A percentile compares a stretch with the other conserved stretches of the same genome.
Conservation (phyloP, 2,329 filamentous ascomycete species). For the Dactylellina leptospora region DNA sequence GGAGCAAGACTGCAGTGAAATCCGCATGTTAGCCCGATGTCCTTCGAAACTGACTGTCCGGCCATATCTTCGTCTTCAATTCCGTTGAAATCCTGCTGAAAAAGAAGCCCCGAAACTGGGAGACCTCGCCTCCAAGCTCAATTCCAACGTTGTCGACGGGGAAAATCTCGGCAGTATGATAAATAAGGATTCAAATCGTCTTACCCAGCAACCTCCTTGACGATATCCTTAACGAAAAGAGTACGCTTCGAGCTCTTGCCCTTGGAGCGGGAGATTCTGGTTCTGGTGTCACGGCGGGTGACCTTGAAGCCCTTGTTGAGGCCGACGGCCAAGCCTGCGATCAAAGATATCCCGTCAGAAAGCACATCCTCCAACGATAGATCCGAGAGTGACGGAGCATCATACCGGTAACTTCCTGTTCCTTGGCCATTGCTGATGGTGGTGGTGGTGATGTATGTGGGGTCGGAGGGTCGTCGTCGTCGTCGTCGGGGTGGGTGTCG, state of each 20-base stretch:
- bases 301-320: conserved; percentile 72
- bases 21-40: conserved; percentile 19
- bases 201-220: conserved; percentile 97
- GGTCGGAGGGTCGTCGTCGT: conserved; percentile 8
- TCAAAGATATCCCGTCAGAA: conserved; percentile 43
- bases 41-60: too few relatives aligned
- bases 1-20: conserved; percentile 73
- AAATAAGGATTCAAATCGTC: conserved; percentile 59
- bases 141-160: not conserved
- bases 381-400: not conserved
- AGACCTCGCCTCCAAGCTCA: too few relatives aligned
- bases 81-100: not conserved
- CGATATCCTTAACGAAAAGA: conserved; percentile 93
- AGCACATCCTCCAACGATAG: conserved; percentile 5
- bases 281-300: conserved; percentile 79
- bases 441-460: conserved; percentile 14
- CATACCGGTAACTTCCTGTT: conserved; percentile 49
- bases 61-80: too few relatives aligned
- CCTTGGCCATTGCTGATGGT: conserved; percentile 34
- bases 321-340: conserved; percentile 56
- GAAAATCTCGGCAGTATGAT: not conserved
- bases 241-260: conserved; percentile 97
- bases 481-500: conserved; percentile 47
- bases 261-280: conserved; percentile 84
- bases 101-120: too few relatives aligned